These are phyloP conservation scores for Trichosporon ovoides DNA, from an alignment of 1,284 basidiomycete genomes.

Conservation along the genomic window DNA sequence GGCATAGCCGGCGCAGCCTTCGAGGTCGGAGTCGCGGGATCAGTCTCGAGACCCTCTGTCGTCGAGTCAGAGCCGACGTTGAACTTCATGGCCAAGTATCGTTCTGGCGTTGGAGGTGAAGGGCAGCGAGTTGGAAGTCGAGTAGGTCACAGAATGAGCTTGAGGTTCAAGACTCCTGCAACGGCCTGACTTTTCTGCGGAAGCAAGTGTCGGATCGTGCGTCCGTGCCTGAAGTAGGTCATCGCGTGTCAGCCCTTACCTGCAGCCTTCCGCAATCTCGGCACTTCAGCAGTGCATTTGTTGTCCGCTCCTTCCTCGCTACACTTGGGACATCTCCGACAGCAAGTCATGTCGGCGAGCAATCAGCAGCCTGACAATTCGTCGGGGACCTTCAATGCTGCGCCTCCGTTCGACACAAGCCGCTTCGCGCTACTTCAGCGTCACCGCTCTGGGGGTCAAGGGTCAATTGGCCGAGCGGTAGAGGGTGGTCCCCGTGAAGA, in stretches of 20 bases:
- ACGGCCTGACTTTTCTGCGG: slow-evolving; percentile 12
- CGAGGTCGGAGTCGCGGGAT: slow-evolving; percentile 2
- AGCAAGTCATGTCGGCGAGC: background rate
- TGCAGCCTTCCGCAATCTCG: background rate
- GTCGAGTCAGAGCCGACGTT: slow-evolving; percentile 2
- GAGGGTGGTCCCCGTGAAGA: slow-evolving; percentile 17
- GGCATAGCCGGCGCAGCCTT: slow-evolving; percentile 6
- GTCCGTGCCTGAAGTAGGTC: background rate
- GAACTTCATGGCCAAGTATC: background rate
- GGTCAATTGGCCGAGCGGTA: slow-evolving; percentile 10
- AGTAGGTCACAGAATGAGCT: background rate
- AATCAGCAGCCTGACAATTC: background rate
- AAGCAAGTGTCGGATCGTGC: background rate
- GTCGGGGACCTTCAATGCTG: slow-evolving; percentile 3
- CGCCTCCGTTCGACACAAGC: background rate
- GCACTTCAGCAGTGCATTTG: background rate
- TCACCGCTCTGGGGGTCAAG: background rate
- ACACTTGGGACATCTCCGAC: background rate
- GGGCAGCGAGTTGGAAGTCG: background rate
- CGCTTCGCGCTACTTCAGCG: background rate
- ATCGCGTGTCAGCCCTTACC: background rate
- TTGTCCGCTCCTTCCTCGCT: background rate
- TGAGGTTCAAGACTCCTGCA: background rate
- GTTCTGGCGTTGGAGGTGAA: slow-evolving; percentile 4
- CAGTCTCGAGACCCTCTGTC: background rate